Evolutionary conservation across 352 stramenopile species (phyloP), one percentile per base, ranked within the genome.

Genomic region (Blastocystis sp.): DNA sequence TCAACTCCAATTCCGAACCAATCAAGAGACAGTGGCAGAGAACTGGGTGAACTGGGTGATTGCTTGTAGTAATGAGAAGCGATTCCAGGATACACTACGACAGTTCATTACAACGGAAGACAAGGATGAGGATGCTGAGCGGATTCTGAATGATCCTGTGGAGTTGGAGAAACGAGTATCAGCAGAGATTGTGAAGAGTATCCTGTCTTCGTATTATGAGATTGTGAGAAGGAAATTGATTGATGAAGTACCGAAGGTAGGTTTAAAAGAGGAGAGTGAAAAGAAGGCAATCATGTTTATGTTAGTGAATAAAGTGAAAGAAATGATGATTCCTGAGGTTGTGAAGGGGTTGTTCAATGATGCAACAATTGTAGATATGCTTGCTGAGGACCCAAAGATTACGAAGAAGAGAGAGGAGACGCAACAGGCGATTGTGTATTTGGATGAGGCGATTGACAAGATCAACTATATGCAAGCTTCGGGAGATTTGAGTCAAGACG

Each of bases 401-500:
- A 71, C 59, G 16, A 71, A 71, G 59, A 71, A 71, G 59, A 6
- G 59, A 19, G 59, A 71, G 59, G 59, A 71, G 59, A 71, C 59
- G 59, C 59, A 71, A 1, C 59, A 71, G 59, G 59, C 59, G 59
- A 39, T 71, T 29, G 59, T 71, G 59, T 71, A 71, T 19, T 71
- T 71, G 59, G 59, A 71, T 12, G 59, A 71, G 59, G 59, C 59
- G 59, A 71, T 71, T 71, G 59, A 71, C 14, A 71, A 71, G 59
- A 71, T 71, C 59, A 71, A 71, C 27, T 71, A n/a, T 35, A 71
- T 71, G 59, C 59, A 71, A 9, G 57, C 57, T n/a, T 66, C 57
- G 6, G 57, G 57, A 21, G 57, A 66, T 66, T 66, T 66, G 57
- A 29, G 37, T 16, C 11, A 29, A 21, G 57, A 29, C 14, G 57